Evolutionary conservation across 257 asterid species (phyloP).

Genomic region (Apocynum venetum): DNA sequence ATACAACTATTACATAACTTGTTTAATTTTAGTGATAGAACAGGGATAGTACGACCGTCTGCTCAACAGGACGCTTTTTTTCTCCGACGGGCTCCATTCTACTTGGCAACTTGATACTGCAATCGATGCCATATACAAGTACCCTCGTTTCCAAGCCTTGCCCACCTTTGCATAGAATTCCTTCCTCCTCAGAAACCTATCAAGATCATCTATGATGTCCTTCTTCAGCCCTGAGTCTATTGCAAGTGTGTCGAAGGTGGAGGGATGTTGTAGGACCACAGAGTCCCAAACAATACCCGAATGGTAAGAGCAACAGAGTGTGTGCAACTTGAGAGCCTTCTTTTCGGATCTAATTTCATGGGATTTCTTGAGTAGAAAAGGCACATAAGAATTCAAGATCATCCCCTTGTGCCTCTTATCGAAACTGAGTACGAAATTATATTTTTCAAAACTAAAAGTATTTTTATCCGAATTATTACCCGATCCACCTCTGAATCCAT

Average conservation of each 20-base stretch:
- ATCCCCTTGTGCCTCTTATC: not conserved
- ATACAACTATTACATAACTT: too few relatives aligned
- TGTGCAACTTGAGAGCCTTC: slow-evolving; percentile 21
- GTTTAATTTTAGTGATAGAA: too few relatives aligned
- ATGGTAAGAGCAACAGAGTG: not conserved
- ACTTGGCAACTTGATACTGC: slow-evolving; percentile 30
- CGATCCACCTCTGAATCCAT: not conserved
- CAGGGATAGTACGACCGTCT: too few relatives aligned
- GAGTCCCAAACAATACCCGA: slow-evolving; percentile 21
- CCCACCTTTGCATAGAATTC: slow-evolving; percentile 57
- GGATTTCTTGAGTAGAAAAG: not conserved
- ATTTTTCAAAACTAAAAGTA: not conserved
- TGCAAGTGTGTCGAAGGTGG: slow-evolving; percentile 55
- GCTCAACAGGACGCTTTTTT: not conserved
- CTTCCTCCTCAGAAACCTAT: slow-evolving; percentile 42
- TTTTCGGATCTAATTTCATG: not conserved
- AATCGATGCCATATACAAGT: slow-evolving; percentile 43
- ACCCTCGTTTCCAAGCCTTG: slow-evolving; percentile 43
- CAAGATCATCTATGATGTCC: slow-evolving; percentile 38
- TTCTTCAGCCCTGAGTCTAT: slow-evolving; percentile 40
- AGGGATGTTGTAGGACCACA: slow-evolving; percentile 58
- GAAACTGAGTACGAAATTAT: not conserved
- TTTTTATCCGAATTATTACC: not conserved
- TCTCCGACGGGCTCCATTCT: not conserved
- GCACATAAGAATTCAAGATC: not conserved